Evolutionary conservation across 1,284 basidiomycete species (phyloP).

Genomic region (Rhodotorula sp.): DNA sequence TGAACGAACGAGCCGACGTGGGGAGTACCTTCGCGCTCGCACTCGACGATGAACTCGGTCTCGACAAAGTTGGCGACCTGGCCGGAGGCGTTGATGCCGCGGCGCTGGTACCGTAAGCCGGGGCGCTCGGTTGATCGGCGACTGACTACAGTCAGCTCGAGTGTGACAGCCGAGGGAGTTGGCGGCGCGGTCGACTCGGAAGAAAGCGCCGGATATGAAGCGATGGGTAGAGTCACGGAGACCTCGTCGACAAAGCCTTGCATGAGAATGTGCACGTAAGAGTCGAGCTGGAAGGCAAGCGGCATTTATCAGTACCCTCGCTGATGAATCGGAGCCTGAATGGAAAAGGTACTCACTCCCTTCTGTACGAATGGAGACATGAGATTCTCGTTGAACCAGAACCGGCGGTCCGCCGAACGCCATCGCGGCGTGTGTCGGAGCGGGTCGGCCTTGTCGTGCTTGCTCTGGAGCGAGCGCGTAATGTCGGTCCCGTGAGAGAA

Average conservation of each 20-base stretch:
- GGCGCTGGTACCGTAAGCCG: slow-evolving; percentile 57
- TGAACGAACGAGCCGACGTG: slow-evolving; percentile 86
- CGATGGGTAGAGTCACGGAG: slow-evolving; percentile 61
- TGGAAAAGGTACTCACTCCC: slow-evolving; percentile 40
- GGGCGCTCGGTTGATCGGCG: slow-evolving; percentile 55
- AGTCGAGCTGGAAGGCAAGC: slow-evolving; percentile 57
- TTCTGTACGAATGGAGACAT: slow-evolving; percentile 58
- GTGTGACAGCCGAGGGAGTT: slow-evolving; percentile 42
- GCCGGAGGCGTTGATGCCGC: slow-evolving; percentile 56
- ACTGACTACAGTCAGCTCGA: slow-evolving; percentile 55
- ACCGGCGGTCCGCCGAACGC: slow-evolving; percentile 74
- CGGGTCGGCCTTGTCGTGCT: slow-evolving; percentile 65
- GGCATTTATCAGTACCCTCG: too few relatives aligned
- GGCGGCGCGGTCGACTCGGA: not conserved
- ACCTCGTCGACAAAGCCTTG: slow-evolving; percentile 81
- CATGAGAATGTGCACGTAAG: slow-evolving; percentile 79
- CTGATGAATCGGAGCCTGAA: too few relatives aligned
- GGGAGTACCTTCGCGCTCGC: slow-evolving; percentile 58
- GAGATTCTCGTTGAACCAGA: slow-evolving; percentile 87
- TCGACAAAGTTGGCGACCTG: slow-evolving; percentile 59
- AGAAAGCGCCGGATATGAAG: slow-evolving; percentile 8
- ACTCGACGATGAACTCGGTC: slow-evolving; percentile 64
- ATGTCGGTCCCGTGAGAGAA: slow-evolving; percentile 57
- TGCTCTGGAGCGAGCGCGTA: slow-evolving; percentile 54
- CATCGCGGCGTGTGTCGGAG: slow-evolving; percentile 55